These are phyloP conservation scores for Cystobasidium onofrii DNA, from an alignment of 768 basidiomycete genomes.

Conservation along the genomic window DNA sequence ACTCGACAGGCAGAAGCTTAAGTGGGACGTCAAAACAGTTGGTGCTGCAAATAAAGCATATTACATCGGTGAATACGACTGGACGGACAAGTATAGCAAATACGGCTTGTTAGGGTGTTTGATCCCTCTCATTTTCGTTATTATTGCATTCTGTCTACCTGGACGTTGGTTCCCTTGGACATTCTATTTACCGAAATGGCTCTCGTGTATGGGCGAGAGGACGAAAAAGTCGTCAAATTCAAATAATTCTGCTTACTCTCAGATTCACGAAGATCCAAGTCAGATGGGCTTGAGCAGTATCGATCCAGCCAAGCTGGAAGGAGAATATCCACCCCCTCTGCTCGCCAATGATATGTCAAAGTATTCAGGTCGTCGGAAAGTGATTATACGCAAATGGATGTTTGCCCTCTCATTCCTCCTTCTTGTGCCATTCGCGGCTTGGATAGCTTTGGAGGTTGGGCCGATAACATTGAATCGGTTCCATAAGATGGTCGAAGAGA, in stretches of 20 bases:
- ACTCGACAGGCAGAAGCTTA: conserved; percentile 32
- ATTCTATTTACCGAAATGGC: conserved; percentile 4
- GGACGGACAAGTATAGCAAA: conserved; percentile 37
- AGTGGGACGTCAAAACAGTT: conserved; percentile 26
- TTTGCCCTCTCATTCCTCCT: conserved; percentile 27
- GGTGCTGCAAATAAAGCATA: conserved; percentile 31
- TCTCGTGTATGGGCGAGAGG: neutral
- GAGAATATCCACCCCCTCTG: neutral
- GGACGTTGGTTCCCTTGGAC: conserved; percentile 34
- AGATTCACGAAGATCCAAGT: neutral
- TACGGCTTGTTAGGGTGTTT: conserved; percentile 33
- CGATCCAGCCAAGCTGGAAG: neutral
- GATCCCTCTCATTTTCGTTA: conserved; percentile 33
- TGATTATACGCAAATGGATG: conserved; percentile 26
- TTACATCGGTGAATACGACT: conserved; percentile 41
- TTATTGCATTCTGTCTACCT: conserved; percentile 29
- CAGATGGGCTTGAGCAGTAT: neutral
- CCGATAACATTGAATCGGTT: conserved; percentile 9
- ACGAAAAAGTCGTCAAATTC: neutral
- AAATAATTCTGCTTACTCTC: neutral
- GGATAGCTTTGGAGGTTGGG: conserved; percentile 17
- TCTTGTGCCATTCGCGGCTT: conserved; percentile 9
- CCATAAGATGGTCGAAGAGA: neutral
- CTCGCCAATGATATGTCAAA: neutral
- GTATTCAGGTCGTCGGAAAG: neutral